Evolutionary conservation across 2,329 filamentous ascomycete species (phyloP).

Genomic region (Clonostachys rhizophaga): DNA sequence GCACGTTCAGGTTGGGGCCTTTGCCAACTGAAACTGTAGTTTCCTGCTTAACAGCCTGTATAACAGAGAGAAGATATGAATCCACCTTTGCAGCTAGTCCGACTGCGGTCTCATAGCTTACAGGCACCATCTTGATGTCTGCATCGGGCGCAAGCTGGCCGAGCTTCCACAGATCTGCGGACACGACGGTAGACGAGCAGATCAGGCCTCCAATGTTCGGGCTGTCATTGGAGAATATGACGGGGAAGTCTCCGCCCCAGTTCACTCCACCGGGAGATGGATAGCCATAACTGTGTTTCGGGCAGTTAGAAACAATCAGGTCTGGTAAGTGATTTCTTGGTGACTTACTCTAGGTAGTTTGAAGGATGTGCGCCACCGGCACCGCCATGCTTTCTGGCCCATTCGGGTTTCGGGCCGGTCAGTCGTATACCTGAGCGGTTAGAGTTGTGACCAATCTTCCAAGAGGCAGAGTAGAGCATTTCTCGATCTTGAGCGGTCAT

Average conservation of each 20-base stretch:
- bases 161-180: conserved; percentile 56
- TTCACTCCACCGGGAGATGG: conserved; percentile 57
- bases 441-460: conserved; percentile 58
- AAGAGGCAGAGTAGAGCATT: conserved; percentile 51
- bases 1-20: too few relatives aligned
- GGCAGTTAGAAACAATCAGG: background rate
- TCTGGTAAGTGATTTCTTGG: background rate
- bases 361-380: conserved; percentile 60
- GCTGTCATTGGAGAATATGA: conserved; percentile 54
- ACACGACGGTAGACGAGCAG: conserved; percentile 48
- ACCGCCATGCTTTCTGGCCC: conserved; percentile 54
- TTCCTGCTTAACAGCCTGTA: too few relatives aligned
- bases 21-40: too few relatives aligned
- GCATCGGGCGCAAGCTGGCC: conserved; percentile 58
- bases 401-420: conserved; percentile 52
- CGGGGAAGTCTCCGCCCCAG: conserved; percentile 57
- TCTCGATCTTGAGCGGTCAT: conserved; percentile 42
- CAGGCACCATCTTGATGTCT: conserved; percentile 9
- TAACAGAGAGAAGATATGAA: too few relatives aligned
- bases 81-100: too few relatives aligned
- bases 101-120: background rate
- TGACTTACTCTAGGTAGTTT: conserved; percentile 24
- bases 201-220: conserved; percentile 59
- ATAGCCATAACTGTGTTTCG: conserved; percentile 24
- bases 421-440: conserved; percentile 56